Percentiles rank a stretch among this genome's conserved stretches.
Evolutionary conservation across 257 asterid genomes (phyloP).

Genomic region (Euphrasia confusa): DNA sequence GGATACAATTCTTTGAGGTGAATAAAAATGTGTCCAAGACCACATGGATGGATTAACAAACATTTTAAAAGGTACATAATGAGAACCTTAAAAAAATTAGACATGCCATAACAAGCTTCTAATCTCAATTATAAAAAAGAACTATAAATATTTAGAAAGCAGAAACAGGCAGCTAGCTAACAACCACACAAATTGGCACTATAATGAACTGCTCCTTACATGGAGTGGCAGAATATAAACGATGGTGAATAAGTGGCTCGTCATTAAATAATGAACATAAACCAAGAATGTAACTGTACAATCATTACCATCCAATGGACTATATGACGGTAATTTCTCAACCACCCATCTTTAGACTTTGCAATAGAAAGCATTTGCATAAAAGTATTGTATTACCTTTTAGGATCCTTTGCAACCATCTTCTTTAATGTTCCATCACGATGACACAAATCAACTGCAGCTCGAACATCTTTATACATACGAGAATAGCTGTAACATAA

Average conservation of each 20-base stretch:
- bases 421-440: constrained; percentile 98
- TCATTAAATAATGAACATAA: neutral
- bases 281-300: neutral
- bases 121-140: neutral
- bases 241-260: neutral
- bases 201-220: neutral
- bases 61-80: neutral
- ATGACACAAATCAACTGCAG: constrained; percentile 99
- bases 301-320: neutral
- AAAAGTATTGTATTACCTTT: constrained; percentile 44
- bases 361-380: constrained; percentile 18
- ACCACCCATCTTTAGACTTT: constrained; percentile 3
- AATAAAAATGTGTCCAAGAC: constrained; percentile 10
- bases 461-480: constrained; percentile 88
- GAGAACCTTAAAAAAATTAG: constrained; percentile 1
- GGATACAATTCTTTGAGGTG: neutral
- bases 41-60: neutral
- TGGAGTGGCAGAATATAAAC: neutral
- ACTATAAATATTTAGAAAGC: neutral
- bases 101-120: constrained; percentile 8
- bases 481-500: constrained; percentile 63
- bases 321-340: neutral
- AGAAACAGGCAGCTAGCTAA: neutral
- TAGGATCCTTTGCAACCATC: constrained; percentile 93
- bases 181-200: neutral